Percentiles rank a stretch among this genome's conserved stretches.
These are phyloP conservation scores for Beauveria rudraprayagi DNA, from an alignment of 2,329 filamentous ascomycete genomes.

Conservation along the genomic window DNA sequence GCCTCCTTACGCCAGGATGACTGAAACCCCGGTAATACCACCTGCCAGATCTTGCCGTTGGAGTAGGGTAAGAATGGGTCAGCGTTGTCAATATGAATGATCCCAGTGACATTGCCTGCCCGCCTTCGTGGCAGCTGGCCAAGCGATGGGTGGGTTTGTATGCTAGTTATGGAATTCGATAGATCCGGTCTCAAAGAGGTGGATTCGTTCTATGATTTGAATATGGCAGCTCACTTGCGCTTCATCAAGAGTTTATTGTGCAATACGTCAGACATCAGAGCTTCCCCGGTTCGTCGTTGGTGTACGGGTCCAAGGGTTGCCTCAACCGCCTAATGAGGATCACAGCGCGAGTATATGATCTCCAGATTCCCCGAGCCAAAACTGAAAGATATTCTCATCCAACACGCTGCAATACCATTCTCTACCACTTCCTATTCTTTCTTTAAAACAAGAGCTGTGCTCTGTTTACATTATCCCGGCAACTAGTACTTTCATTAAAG, in stretches of 20 bases:
- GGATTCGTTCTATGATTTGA: conserved; percentile 9
- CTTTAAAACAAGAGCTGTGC: conserved; percentile 22
- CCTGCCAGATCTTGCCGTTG: background rate
- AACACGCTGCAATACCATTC: conserved; percentile 10
- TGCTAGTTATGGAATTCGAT: background rate
- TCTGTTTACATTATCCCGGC: conserved; percentile 18
- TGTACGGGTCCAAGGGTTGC: background rate
- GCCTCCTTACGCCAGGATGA: conserved; percentile 1
- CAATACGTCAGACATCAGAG: background rate
- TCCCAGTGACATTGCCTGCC: background rate
- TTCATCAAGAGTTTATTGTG: background rate
- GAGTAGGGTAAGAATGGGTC: background rate
- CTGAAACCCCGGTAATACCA: background rate
- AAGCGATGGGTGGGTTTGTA: background rate
- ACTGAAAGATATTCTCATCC: background rate
- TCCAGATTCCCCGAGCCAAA: background rate
- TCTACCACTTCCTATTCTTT: conserved; percentile 13
- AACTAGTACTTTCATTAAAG: conserved; percentile 10
- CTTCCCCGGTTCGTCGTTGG: background rate
- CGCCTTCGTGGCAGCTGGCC: background rate
- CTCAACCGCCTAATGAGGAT: background rate
- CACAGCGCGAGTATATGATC: conserved; percentile 9
- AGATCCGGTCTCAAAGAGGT: conserved; percentile 16
- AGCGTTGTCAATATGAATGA: background rate
- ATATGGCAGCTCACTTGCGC: background rate